Evolutionary conservation across 23 red algal species (phyloP).

Genomic region (Gracilaria domingensis): DNA sequence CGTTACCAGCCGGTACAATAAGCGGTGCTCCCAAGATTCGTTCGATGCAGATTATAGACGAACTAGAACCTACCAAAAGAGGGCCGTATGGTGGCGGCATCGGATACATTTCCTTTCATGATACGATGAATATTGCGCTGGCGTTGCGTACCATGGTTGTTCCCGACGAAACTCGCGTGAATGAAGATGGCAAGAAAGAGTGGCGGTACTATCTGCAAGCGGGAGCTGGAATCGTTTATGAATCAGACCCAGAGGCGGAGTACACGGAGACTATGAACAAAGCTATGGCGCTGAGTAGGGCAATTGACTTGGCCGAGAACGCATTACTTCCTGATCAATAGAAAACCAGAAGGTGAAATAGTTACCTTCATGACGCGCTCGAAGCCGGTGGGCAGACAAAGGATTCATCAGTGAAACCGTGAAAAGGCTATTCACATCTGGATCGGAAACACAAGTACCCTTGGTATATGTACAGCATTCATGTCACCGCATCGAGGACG

Average conservation of each 20-base stretch:
- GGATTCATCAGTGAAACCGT: too few species aligned
- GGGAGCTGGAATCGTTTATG: conserved; percentile 95
- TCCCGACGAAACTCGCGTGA: conserved; percentile 44
- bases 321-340: conserved; percentile 56
- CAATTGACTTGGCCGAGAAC: conserved; percentile 95
- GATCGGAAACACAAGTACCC: too few species aligned
- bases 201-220: conserved; percentile 95
- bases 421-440: too few species aligned
- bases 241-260: conserved; percentile 93
- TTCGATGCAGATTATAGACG: conserved; percentile 99
- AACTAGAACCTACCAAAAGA: conserved; percentile 89
- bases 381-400: too few species aligned
- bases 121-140: conserved; percentile 98
- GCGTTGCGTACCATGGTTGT: conserved; percentile 98
- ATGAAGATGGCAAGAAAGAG: conserved; percentile 28
- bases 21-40: conserved; percentile 98
- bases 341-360: neutral
- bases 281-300: conserved; percentile 88
- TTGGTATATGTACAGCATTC: too few species aligned
- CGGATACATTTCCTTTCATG: conserved; percentile 95
- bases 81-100: conserved; percentile 99
- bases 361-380: neutral
- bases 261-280: conserved; percentile 99
- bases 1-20: conserved; percentile 95
- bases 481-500: too few species aligned